Evolutionary conservation across 169 alveolate species (phyloP).

Genomic region (Amoebophrya sp.): DNA sequence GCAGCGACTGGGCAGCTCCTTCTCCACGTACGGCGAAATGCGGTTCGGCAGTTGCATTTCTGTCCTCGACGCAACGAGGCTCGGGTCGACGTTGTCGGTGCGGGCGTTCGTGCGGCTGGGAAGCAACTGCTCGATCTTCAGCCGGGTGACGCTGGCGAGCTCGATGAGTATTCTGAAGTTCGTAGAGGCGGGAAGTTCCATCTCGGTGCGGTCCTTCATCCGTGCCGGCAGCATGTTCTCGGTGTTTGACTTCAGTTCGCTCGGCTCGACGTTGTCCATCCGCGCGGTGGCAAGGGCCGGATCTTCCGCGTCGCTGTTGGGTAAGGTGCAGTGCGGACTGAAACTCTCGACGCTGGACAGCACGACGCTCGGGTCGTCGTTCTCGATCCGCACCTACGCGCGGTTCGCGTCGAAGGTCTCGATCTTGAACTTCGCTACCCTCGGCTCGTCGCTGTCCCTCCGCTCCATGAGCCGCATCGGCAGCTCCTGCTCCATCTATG

Average conservation of each 20-base stretch:
- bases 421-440: background rate
- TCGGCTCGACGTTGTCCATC: background rate
- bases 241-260: background rate
- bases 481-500: background rate
- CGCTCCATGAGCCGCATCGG: conserved; percentile 2
- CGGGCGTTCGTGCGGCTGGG: conserved; percentile 7
- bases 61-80: background rate
- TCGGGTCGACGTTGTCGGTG: background rate
- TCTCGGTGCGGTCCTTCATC: conserved; percentile 6
- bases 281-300: background rate
- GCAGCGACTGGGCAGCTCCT: background rate
- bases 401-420: background rate
- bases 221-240: background rate
- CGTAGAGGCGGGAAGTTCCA: background rate
- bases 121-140: background rate
- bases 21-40: background rate
- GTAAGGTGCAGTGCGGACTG: background rate
- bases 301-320: background rate
- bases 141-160: background rate
- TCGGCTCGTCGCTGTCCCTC: conserved; percentile 13
- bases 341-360: background rate
- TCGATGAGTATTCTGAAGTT: background rate
- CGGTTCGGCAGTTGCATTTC: conserved; percentile 4
- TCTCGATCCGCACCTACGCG: conserved; percentile 1
- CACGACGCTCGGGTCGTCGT: background rate